Percentiles rank a stretch among this genome's conserved stretches.
phyloP scores from a whole-genome alignment of 2,329 filamentous ascomycete genomes.

The Penicillium italicum region DNA sequence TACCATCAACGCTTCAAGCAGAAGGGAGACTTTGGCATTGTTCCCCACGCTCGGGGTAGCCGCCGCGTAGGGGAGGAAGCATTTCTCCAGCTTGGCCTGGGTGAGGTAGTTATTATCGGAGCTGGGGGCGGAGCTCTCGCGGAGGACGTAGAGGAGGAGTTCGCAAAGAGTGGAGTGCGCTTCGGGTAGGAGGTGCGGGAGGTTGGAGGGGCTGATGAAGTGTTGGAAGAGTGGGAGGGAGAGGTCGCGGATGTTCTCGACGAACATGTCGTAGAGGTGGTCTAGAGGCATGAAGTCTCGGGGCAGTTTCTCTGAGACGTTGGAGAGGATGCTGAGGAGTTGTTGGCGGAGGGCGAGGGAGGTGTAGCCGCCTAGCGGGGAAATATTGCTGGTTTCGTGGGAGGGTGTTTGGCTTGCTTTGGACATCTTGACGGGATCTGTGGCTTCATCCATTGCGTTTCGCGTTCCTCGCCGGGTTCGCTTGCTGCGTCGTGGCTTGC shows the following conservation, averaged over 20 bases:
- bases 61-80: conserved; percentile 65
- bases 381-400: conserved; percentile 19
- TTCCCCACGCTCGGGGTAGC: conserved; percentile 59
- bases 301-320: conserved; percentile 36
- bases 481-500: conserved; percentile 30
- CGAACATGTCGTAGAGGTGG: conserved; percentile 43
- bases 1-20: conserved; percentile 63
- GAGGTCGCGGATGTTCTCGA: conserved; percentile 47
- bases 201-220: conserved; percentile 44
- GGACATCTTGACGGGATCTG: conserved; percentile 7
- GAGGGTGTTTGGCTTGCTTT: conserved; percentile 7
- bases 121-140: conserved; percentile 41
- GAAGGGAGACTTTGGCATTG: conserved; percentile 68
- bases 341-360: conserved; percentile 45
- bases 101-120: conserved; percentile 46
- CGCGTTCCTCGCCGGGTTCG: conserved; percentile 32
- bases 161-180: conserved; percentile 53
- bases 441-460: conserved; percentile 5
- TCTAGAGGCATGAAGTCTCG: conserved; percentile 36
- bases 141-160: conserved; percentile 50
- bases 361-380: conserved; percentile 36
- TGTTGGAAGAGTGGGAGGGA: conserved; percentile 47
- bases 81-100: conserved; percentile 51
- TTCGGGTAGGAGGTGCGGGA: conserved; percentile 38
- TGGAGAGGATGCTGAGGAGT: conserved; percentile 43